Evolutionary conservation across 805 yeast species (phyloP).

Genomic region (Lipomyces lipofer): DNA sequence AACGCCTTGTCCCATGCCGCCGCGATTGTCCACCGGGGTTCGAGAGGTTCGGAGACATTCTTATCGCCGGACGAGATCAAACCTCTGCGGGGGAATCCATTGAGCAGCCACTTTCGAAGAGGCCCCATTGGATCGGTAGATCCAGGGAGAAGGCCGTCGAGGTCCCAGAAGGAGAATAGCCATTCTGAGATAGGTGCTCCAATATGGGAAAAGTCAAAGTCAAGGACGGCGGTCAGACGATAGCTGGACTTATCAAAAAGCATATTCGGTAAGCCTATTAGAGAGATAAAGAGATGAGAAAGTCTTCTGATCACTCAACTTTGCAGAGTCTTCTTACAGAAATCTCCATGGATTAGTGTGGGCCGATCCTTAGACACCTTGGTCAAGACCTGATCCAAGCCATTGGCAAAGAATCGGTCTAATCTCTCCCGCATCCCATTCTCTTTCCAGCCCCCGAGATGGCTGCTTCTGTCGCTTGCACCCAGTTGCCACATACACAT

Average conservation of each 20-base stretch:
- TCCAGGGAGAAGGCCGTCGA: too few relatives aligned
- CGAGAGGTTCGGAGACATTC: too few relatives aligned
- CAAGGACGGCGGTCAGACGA: background rate
- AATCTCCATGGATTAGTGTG: background rate
- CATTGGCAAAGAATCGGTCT: background rate
- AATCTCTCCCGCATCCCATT: background rate
- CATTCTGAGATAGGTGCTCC: too few relatives aligned
- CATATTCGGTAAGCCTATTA: background rate
- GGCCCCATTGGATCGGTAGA: too few relatives aligned
- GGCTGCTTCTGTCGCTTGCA: background rate
- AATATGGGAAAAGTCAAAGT: too few relatives aligned
- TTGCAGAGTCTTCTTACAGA: background rate
- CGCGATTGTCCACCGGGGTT: too few relatives aligned
- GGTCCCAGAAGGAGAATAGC: too few relatives aligned
- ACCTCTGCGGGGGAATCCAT: too few relatives aligned
- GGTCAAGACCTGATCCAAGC: background rate
- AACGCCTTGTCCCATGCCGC: too few relatives aligned
- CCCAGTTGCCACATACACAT: background rate
- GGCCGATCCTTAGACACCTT: background rate
- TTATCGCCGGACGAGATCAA: too few relatives aligned
- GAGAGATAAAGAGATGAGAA: background rate
- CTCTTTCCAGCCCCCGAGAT: background rate
- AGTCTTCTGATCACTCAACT: background rate
- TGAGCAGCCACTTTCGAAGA: too few relatives aligned
- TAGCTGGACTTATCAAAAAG: background rate